Evolutionary conservation across 2,329 filamentous ascomycete species (phyloP), one percentile per base, ranked within the genome.

Genomic region (Cladophialophora psammophila): DNA sequence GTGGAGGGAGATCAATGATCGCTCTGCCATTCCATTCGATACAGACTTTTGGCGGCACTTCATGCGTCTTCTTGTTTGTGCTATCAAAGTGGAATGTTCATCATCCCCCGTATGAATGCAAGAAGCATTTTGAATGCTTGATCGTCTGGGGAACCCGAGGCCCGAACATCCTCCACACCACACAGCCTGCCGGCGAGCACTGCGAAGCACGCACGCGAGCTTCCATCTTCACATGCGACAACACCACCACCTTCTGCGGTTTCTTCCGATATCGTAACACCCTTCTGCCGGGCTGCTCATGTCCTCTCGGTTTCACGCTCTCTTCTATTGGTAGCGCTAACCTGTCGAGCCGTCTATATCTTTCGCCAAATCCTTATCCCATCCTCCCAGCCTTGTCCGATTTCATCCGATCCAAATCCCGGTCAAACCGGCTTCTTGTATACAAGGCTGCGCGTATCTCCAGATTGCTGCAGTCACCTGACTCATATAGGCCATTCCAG

Each of bases 261-360:
- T 50, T 50, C 45, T 50, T 20, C 45, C 45, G 45, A 50, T 20
- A 10, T 50, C 45, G 2, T 26, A 26, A 3, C 26, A 26, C 2
- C 18, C 12, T 20, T 26, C 45, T 26, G 8, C 45, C 18, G 26
- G 12, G 4, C 45, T 50, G 45, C 45, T 26, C 45, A 26, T 50
- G 18, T 26, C 18, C 8, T 10, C 20, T 3, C n/a, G 45, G 10
- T 50, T 45, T 26, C 45, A 20, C 18, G 34, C 2, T 61, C 59
- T 53, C 59, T 61, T 52, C 59, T 52, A 61, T 61, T 52, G 34
- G 48, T 32, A 50, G 18, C 45, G 45, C 45, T 26, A 50, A 20
- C 13, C 26, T 3, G 26, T 26, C 26, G 26, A 3, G 26, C 26
- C 32, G n/a, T 52, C 34, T 61, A 34, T 61, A 52, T 53, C 32